Evolutionary conservation across 176 grass and related monocot genomes (phyloP).

Genomic region (Lolium rigidum): DNA sequence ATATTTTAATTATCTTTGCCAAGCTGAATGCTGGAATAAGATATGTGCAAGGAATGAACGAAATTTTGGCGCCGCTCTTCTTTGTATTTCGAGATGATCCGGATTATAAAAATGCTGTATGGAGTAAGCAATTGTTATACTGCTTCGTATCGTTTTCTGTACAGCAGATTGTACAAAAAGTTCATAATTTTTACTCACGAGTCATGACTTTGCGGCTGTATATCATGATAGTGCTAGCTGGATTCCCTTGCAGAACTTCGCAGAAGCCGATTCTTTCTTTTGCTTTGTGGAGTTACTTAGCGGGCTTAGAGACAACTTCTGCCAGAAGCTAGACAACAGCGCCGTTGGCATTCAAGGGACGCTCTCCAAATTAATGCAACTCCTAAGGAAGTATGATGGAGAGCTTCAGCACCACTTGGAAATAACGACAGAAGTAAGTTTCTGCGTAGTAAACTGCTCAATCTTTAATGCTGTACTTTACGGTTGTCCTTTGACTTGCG

Average conservation of each 20-base stretch:
- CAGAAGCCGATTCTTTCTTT: conserved; percentile 94
- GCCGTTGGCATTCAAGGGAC: conserved; percentile 79
- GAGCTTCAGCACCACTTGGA: conserved; percentile 83
- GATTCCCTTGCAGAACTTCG: conserved; percentile 52
- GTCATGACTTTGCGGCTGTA: neutral
- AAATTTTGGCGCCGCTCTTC: conserved; percentile 83
- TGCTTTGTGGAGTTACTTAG: conserved; percentile 82
- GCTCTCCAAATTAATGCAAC: conserved; percentile 68
- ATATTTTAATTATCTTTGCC: conserved; percentile 77
- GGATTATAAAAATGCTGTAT: conserved; percentile 87
- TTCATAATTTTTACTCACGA: neutral
- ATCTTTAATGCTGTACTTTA: neutral
- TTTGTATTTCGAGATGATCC: conserved; percentile 85
- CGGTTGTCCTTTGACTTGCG: conserved; percentile 24
- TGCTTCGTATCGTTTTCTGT: conserved; percentile 6
- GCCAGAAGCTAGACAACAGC: conserved; percentile 90
- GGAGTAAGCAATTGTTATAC: conserved; percentile 57
- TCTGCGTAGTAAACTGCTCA: neutral
- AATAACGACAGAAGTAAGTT: conserved; percentile 80
- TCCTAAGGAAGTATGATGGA: conserved; percentile 72
- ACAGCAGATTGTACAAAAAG: neutral
- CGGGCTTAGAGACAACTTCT: conserved; percentile 91
- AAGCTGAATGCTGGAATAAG: conserved; percentile 90
- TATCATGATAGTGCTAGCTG: conserved; percentile 19
- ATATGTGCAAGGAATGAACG: conserved; percentile 99